Evolutionary conservation across 129 eudicot species (phyloP).

Genomic region (Flaveria robusta): DNA sequence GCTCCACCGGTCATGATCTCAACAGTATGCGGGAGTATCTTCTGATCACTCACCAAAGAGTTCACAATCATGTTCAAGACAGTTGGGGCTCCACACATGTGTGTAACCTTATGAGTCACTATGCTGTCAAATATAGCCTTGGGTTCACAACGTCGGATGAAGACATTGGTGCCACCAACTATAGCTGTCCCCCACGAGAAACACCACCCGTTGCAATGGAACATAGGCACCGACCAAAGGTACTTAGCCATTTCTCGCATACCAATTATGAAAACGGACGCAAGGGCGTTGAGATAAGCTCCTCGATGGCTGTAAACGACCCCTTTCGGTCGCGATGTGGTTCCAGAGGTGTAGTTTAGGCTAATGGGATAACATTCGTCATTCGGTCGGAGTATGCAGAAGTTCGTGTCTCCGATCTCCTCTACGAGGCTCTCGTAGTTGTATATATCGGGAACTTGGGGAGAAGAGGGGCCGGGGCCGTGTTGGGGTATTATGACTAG

Average conservation of each 20-base stretch:
- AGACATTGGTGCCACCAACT: background rate
- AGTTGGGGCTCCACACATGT: background rate
- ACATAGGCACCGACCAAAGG: background rate
- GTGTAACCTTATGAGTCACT: background rate
- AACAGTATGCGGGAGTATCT: background rate
- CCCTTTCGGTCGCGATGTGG: conserved; percentile 1
- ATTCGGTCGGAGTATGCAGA: background rate
- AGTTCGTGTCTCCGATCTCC: background rate
- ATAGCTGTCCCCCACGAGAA: background rate
- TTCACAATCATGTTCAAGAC: background rate
- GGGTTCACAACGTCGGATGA: background rate
- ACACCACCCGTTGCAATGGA: conserved; percentile 5
- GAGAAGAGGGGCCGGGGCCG: too few species aligned
- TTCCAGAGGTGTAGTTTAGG: background rate
- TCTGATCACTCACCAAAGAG: background rate
- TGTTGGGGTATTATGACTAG: background rate
- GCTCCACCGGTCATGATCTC: conserved; percentile 12
- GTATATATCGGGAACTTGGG: background rate
- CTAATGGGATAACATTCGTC: conserved; percentile 2
- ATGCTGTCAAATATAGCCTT: background rate
- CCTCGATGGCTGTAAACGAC: background rate
- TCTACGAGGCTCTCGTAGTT: background rate
- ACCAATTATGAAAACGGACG: background rate
- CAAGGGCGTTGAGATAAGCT: background rate
- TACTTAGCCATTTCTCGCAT: background rate